Conservation (phyloP, 2,329 filamentous ascomycete species). For the Didymosphaeria variabile region DNA sequence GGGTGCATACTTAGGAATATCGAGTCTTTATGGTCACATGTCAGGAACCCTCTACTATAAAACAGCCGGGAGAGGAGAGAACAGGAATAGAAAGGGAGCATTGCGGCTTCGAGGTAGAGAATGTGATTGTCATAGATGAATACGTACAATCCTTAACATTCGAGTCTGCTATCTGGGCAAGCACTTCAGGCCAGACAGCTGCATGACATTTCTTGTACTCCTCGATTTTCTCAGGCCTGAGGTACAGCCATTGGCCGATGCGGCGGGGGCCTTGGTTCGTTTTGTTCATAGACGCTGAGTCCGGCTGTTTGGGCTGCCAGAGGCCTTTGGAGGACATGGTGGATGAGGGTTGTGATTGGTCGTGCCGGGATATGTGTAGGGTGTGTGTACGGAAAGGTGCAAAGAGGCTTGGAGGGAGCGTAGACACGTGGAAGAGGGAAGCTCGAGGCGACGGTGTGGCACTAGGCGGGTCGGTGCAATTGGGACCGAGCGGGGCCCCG, state of each 20-base stretch:
- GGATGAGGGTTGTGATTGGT: background rate
- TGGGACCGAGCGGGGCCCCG: conserved; percentile 8
- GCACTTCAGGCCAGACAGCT: conserved; percentile 79
- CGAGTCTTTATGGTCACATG: conserved; percentile 59
- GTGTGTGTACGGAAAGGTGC: background rate
- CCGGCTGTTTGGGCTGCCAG: background rate
- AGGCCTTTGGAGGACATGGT: conserved; percentile 18
- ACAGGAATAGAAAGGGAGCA: no score
- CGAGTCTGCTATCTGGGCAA: conserved; percentile 77
- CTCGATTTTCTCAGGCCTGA: conserved; percentile 71
- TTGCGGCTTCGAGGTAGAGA: background rate
- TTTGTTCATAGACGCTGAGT: background rate
- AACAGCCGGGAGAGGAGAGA: no score
- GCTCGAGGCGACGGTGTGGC: background rate
- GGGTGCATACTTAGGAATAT: conserved; percentile 73
- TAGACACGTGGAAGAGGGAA: background rate
- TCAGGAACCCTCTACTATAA: background rate
- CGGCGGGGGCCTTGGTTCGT: conserved; percentile 53
- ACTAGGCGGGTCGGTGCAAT: conserved; percentile 1
- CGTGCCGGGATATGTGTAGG: background rate
- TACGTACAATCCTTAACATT: conserved; percentile 72
- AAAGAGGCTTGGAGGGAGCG: background rate
- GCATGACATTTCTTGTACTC: conserved; percentile 79
- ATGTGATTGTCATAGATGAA: no score
- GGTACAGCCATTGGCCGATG: conserved; percentile 76